These are phyloP conservation scores for Castanea sativa DNA, from an alignment of 306 rosid species.

Conservation along the genomic window DNA sequence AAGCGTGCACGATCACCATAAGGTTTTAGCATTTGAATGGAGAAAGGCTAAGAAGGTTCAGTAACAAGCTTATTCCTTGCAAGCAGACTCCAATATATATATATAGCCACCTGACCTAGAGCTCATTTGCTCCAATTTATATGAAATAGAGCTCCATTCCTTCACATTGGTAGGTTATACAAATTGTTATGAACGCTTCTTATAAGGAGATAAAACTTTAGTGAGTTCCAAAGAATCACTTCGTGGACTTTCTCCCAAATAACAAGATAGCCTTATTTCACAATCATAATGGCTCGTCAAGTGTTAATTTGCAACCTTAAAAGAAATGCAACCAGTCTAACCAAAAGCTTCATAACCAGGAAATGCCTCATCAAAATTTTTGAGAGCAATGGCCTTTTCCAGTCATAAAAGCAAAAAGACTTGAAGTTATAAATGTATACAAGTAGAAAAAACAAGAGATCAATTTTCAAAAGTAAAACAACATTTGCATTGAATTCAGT, in stretches of 20 bases:
- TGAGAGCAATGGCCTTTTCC: not conserved
- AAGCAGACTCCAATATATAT: not conserved
- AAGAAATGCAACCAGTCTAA: not conserved
- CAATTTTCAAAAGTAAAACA: not conserved
- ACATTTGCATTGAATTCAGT: slow-evolving; percentile 4
- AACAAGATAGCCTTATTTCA: not conserved
- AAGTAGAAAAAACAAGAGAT: not conserved
- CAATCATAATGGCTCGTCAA: slow-evolving; percentile 2
- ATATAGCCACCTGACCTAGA: too few species aligned
- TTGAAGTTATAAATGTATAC: not conserved
- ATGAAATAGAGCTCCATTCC: not conserved
- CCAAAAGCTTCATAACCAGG: not conserved
- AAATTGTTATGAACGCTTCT: not conserved
- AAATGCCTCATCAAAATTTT: not conserved
- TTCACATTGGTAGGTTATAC: not conserved
- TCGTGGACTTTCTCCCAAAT: not conserved
- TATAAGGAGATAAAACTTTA: slow-evolving; percentile 1
- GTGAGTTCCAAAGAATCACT: slow-evolving; percentile 21
- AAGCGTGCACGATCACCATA: not conserved
- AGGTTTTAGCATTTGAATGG: not conserved
- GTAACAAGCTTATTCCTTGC: not conserved
- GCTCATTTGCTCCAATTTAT: not conserved
- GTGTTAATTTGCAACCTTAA: not conserved
- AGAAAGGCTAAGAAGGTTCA: not conserved
- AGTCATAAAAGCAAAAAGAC: not conserved